These are phyloP conservation scores for Marasmius oreades DNA, from an alignment of 1,284 basidiomycete genomes.

Conservation along the genomic window DNA sequence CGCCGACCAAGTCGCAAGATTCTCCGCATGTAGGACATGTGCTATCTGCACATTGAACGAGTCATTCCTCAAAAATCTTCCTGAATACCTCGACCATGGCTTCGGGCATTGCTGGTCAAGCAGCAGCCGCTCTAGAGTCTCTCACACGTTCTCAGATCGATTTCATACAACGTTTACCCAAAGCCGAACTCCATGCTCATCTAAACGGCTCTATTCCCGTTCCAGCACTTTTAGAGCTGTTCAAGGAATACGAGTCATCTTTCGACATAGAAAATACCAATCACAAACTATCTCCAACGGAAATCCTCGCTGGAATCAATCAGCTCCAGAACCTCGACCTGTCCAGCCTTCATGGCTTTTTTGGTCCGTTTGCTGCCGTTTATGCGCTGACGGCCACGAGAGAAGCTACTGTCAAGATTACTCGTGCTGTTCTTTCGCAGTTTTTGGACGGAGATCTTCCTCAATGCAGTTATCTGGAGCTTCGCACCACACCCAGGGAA, in stretches of 20 bases:
- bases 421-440: conserved; percentile 56
- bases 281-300: conserved; percentile 20
- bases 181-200: conserved; percentile 82
- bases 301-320: conserved; percentile 41
- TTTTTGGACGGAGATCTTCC: conserved; percentile 53
- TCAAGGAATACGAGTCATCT: conserved; percentile 35
- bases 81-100: not conserved
- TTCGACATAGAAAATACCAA: conserved; percentile 5
- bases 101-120: not conserved
- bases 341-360: conserved; percentile 63
- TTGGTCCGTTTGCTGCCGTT: conserved; percentile 71
- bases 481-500: conserved; percentile 66
- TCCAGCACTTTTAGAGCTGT: conserved; percentile 60
- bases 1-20: too few relatives aligned
- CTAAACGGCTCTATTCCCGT: conserved; percentile 81
- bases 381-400: conserved; percentile 70
- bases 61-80: not conserved
- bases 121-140: conserved; percentile 23
- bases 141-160: conserved; percentile 46
- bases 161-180: conserved; percentile 63
- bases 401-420: conserved; percentile 45
- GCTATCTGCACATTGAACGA: not conserved
- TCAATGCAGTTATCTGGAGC: conserved; percentile 68
- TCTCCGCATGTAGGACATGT: too few relatives aligned
- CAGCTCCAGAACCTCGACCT: conserved; percentile 48